A percentile compares a stretch with the other conserved stretches of the same genome.
These are phyloP conservation scores for Colletotrichum spaethianum DNA, from an alignment of 2,329 filamentous ascomycete genomes.

Conservation along the genomic window DNA sequence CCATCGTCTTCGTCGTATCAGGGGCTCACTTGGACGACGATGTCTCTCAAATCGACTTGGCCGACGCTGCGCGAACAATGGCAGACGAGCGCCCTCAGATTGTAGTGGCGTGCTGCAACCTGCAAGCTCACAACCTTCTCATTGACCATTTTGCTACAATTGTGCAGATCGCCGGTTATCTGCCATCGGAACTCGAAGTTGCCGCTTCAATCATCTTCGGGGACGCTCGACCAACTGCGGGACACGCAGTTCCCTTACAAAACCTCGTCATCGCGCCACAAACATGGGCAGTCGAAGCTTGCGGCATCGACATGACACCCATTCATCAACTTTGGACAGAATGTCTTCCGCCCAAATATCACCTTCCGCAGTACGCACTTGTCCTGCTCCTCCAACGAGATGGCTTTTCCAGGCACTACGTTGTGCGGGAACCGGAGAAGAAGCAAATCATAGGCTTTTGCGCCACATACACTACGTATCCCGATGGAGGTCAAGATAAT, in stretches of 20 bases:
- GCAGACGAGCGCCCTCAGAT: conserved; percentile 66
- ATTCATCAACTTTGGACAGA: conserved; percentile 64
- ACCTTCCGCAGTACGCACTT: conserved; percentile 59
- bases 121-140: conserved; percentile 56
- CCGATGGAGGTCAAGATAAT: conserved; percentile 65
- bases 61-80: conserved; percentile 59
- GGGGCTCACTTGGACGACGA: conserved; percentile 62
- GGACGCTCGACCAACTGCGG: conserved; percentile 44
- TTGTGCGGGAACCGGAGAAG: conserved; percentile 64
- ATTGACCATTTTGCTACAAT: conserved; percentile 65
- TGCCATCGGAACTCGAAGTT: conserved; percentile 60
- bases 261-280: conserved; percentile 34
- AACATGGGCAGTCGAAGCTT: conserved; percentile 60
- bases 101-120: conserved; percentile 65
- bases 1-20: conserved; percentile 73
- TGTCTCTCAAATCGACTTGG: conserved; percentile 66
- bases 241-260: conserved; percentile 24
- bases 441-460: conserved; percentile 68
- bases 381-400: conserved; percentile 65
- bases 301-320: conserved; percentile 57
- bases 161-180: conserved; percentile 64
- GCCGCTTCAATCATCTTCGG: conserved; percentile 68
- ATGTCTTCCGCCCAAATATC: conserved; percentile 61
- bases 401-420: conserved; percentile 71
- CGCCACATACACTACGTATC: conserved; percentile 72